phyloP scores from a whole-genome alignment of 352 stramenopile genomes.

The Phytophthora hybrid region DNA sequence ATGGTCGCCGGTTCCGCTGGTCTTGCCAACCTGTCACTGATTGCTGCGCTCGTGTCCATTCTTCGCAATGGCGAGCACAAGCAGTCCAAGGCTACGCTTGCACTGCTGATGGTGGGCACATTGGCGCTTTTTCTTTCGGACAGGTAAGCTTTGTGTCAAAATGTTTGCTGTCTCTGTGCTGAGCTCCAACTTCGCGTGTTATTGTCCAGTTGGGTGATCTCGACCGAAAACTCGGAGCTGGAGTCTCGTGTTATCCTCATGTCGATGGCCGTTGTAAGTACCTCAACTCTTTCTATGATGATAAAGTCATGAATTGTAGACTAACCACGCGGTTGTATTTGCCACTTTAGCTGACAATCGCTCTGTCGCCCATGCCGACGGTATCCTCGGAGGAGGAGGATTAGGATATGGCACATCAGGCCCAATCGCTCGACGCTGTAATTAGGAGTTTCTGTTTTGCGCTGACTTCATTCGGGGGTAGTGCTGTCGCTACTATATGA shows the following conservation, averaged over 20 bases:
- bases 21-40: constrained; percentile 67
- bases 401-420: constrained; percentile 35
- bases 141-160: constrained; percentile 45
- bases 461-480: constrained; percentile 39
- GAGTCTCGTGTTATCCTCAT: constrained; percentile 79
- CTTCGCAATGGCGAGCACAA: constrained; percentile 61
- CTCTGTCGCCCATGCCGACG: constrained; percentile 71
- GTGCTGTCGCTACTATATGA: constrained; percentile 40
- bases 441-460: constrained; percentile 45
- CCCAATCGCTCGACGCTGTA: constrained; percentile 35
- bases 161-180: not conserved
- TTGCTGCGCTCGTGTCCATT: constrained; percentile 57
- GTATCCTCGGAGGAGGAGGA: constrained; percentile 59
- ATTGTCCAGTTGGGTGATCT: constrained; percentile 53
- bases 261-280: constrained; percentile 73
- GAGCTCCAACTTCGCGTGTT: constrained; percentile 7
- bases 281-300: not conserved
- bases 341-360: constrained; percentile 60
- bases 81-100: constrained; percentile 65
- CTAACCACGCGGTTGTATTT: constrained; percentile 11
- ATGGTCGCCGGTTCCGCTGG: constrained; percentile 47
- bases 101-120: constrained; percentile 46
- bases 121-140: constrained; percentile 73
- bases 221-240: constrained; percentile 59
- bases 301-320: constrained; percentile 1